These are phyloP conservation scores for Naganishia cerealis DNA, from an alignment of 1,284 basidiomycete genomes.

Conservation along the genomic window DNA sequence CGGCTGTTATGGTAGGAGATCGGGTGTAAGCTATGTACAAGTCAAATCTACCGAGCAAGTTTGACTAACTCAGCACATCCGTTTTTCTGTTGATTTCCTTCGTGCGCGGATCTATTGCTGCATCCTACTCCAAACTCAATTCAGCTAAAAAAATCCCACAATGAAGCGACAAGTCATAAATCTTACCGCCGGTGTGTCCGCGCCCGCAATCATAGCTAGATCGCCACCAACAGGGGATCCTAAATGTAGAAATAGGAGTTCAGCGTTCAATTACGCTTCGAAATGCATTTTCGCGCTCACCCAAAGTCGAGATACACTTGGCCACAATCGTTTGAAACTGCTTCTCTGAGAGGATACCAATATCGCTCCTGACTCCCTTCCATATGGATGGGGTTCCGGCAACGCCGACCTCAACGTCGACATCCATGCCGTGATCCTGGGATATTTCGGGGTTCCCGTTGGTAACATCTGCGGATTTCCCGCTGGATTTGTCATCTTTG, in stretches of 20 bases:
- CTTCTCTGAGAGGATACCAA: slow-evolving; percentile 80
- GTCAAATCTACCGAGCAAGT: not conserved
- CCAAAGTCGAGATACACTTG: slow-evolving; percentile 83
- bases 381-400: slow-evolving; percentile 59
- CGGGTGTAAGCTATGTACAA: not conserved
- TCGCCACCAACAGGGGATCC: slow-evolving; percentile 35
- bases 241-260: slow-evolving; percentile 28
- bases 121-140: not conserved
- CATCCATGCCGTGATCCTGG: slow-evolving; percentile 43
- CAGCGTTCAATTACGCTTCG: not conserved
- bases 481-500: not conserved
- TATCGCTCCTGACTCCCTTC: slow-evolving; percentile 73
- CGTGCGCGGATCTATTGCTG: slow-evolving; percentile 21
- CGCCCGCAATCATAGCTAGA: slow-evolving; percentile 32
- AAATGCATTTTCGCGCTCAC: slow-evolving; percentile 57
- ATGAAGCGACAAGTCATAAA: not conserved
- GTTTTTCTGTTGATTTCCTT: slow-evolving; percentile 26
- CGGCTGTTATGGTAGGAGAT: slow-evolving; percentile 57
- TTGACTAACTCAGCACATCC: slow-evolving; percentile 16
- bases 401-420: slow-evolving; percentile 65
- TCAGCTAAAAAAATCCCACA: not conserved
- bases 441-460: not conserved
- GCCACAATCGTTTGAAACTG: slow-evolving; percentile 84
- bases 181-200: slow-evolving; percentile 21
- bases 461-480: not conserved